Conservation (phyloP, 2,329 filamentous ascomycete genomes). For the Colletotrichum horii region DNA sequence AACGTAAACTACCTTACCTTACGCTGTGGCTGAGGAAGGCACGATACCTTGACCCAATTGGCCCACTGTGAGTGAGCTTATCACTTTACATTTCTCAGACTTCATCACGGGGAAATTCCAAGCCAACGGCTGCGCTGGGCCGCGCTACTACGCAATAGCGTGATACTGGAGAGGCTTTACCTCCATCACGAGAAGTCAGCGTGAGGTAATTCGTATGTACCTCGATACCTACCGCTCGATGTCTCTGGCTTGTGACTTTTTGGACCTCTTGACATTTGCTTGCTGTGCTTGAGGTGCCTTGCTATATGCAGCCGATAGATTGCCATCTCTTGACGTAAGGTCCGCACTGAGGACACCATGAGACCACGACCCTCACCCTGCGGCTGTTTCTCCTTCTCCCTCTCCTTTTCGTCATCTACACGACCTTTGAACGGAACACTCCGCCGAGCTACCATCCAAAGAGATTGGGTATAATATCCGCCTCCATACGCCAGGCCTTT, state of each 20-base stretch:
- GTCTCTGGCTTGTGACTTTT: neutral
- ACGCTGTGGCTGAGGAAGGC: neutral
- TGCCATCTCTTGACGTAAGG: neutral
- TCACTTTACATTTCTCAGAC: neutral
- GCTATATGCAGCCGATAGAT: too few species aligned
- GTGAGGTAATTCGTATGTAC: neutral
- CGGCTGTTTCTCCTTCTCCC: neutral
- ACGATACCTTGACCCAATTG: neutral
- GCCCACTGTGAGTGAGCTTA: neutral
- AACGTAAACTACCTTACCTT: neutral
- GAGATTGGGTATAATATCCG: neutral
- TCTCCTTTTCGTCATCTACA: neutral
- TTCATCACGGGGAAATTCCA: slow-evolving; percentile 8
- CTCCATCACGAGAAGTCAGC: neutral
- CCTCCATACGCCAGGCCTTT: neutral
- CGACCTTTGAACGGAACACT: neutral
- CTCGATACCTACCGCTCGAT: neutral
- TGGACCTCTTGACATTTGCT: neutral
- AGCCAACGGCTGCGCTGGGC: neutral
- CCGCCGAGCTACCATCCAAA: neutral
- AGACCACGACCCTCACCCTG: neutral
- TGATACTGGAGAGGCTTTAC: neutral
- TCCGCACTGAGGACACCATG: neutral
- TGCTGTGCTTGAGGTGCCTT: neutral
- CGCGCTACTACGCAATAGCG: neutral